phyloP scores from a whole-genome alignment of 1,139 yeast species.

The Protomyces inundatus region DNA sequence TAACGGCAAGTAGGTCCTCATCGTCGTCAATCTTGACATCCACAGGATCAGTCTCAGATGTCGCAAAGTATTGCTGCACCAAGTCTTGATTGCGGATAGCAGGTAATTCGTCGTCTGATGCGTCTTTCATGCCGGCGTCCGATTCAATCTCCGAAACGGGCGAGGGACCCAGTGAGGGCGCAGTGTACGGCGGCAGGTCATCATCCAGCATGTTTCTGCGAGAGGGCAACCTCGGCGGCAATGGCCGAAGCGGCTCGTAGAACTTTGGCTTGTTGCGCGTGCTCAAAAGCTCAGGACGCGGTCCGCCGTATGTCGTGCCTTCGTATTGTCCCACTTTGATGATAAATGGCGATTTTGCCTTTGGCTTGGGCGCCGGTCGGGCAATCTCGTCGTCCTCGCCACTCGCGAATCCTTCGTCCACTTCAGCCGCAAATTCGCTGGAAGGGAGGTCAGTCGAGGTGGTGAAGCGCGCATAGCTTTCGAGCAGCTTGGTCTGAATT shows the following conservation, averaged over 20 bases:
- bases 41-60: neutral
- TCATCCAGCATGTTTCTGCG: neutral
- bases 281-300: neutral
- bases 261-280: neutral
- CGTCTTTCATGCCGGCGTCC: slow-evolving; percentile 31
- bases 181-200: neutral
- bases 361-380: neutral
- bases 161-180: neutral
- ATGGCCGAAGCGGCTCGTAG: too few species aligned
- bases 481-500: slow-evolving; percentile 50
- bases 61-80: neutral
- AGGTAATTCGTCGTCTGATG: slow-evolving; percentile 26
- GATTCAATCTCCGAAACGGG: neutral
- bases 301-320: neutral
- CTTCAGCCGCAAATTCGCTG: neutral
- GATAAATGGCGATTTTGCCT: neutral
- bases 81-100: neutral
- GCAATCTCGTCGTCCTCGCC: slow-evolving; percentile 8
- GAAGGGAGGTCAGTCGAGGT: slow-evolving; percentile 24
- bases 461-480: slow-evolving; percentile 31
- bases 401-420: neutral
- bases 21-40: neutral
- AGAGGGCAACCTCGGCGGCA: neutral
- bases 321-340: slow-evolving; percentile 22
- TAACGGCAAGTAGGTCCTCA: neutral